Base-by-base conservation (phyloP, 441 rosid genomes). In the Corymbia citriodora region DNA sequence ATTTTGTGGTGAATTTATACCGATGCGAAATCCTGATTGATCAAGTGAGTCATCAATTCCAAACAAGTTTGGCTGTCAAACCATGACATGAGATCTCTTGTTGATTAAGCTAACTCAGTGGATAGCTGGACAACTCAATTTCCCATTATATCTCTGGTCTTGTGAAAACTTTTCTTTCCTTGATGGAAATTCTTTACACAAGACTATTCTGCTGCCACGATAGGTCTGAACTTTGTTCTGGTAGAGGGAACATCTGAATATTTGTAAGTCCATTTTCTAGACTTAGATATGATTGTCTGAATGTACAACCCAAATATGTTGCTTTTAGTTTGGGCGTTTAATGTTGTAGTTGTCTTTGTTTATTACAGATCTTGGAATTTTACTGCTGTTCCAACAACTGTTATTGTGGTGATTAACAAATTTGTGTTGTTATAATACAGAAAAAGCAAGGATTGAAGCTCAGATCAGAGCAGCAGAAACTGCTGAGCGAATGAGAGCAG, bases 401-500 rank as follows among this genome's bases (percentile, higher is more conserved):
- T 3, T 40, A 45, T 21, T 45, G 29, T 45, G 29, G 23, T 61
- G 31, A 7, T 89, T 36, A 90, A 9, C 82, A 23, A 49, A 27
- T 7, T 81, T 21, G 19, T 89, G 54, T 85, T 68, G 12, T 55
- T 88, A 36, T 48, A 87, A 55, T 94, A 88, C 96, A 97, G 98
- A 97, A 91, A 95, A 92, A 88, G 96, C 96, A 19, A 93, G 92
- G 91, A 94, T 96, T 88, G 99, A 96, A 93, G 96, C 97, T 9
- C 95, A 94, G 90, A 94, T 96, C 49, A 90, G 88, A 94, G 98
- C 96, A 68, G 97, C 96, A 49, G 94, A 93, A 94, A 95, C 94
- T 89, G 97, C 99, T 68, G 83, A 93, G 13, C 92, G 90, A 87
- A 90, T 83, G 93, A 94, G 93, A 92, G 94, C 92, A 88, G 95